These are phyloP conservation scores for Apiospora pterosperma DNA, from an alignment of 2,329 filamentous ascomycete genomes.

Conservation along the genomic window DNA sequence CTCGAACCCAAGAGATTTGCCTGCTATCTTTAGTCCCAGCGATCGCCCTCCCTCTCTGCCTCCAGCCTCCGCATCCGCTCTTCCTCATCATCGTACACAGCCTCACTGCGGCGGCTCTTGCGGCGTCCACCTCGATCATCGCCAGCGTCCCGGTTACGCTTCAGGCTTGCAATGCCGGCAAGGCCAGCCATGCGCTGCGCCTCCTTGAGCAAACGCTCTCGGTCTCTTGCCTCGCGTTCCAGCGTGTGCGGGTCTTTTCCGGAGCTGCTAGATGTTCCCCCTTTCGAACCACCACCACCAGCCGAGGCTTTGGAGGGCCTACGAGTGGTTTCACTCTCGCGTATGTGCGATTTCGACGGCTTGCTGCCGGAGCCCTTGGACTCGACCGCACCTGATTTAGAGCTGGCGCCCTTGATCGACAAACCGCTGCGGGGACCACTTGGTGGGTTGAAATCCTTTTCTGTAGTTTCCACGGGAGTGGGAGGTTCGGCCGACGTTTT, in stretches of 20 bases:
- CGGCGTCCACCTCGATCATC: constrained; percentile 43
- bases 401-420: constrained; percentile 24
- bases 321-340: constrained; percentile 28
- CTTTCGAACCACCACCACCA: constrained; percentile 6
- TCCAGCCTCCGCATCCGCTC: constrained; percentile 54
- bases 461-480: constrained; percentile 28
- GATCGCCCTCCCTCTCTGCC: constrained; percentile 54
- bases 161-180: constrained; percentile 41
- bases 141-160: constrained; percentile 42
- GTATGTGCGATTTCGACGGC: constrained; percentile 20
- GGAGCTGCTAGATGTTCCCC: not conserved
- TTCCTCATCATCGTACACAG: constrained; percentile 45
- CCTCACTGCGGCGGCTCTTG: constrained; percentile 47
- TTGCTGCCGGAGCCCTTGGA: constrained; percentile 30
- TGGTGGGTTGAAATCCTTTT: constrained; percentile 39
- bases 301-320: constrained; percentile 33
- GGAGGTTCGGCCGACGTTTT: constrained; percentile 30
- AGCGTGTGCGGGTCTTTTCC: constrained; percentile 61
- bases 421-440: constrained; percentile 34
- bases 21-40: constrained; percentile 39
- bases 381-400: constrained; percentile 29
- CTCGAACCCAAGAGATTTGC: not conserved
- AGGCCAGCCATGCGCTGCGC: constrained; percentile 61
- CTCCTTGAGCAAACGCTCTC: constrained; percentile 66
- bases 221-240: constrained; percentile 64